Evolutionary conservation across 2,329 filamentous ascomycete species (phyloP).

Genomic region (Penicillium sclerotiorum): DNA sequence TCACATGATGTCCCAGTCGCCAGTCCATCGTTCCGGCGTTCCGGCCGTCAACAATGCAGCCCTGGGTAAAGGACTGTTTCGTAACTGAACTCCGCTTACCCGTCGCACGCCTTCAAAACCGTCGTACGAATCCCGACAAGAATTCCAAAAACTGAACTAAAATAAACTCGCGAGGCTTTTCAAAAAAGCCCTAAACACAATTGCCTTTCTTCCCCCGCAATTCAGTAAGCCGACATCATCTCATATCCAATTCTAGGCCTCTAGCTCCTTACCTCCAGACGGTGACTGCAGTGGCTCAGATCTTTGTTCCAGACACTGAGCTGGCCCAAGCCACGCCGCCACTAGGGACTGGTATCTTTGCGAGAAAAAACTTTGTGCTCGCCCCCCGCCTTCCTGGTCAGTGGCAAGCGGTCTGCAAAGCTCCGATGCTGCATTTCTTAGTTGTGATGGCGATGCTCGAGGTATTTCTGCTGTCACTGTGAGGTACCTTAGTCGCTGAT

Average conservation of each 20-base stretch:
- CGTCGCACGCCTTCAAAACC: not conserved
- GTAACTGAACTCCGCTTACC: not conserved
- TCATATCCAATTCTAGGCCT: conserved; percentile 16
- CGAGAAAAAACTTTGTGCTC: not conserved
- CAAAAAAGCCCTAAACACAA: too few relatives aligned
- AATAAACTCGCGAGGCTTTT: not conserved
- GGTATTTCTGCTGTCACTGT: conserved; percentile 18
- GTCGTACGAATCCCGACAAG: not conserved
- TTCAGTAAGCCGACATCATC: too few relatives aligned
- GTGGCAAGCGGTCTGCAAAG: conserved; percentile 11
- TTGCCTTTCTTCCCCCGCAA: not conserved
- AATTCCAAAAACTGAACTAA: not conserved
- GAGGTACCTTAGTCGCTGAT: conserved; percentile 15
- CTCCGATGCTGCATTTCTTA: not conserved
- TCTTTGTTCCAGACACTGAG: conserved; percentile 1
- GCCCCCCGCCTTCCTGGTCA: not conserved
- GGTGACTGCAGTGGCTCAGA: conserved; percentile 11
- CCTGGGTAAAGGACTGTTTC: not conserved
- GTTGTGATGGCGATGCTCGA: not conserved
- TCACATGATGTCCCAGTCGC: conserved; percentile 11
- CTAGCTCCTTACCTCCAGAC: conserved; percentile 12
- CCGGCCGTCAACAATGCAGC: conserved; percentile 7
- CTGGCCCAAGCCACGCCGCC: conserved; percentile 8
- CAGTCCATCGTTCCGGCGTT: conserved; percentile 14
- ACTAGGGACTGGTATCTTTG: not conserved